Evolutionary conservation across 2,329 filamentous ascomycete species (phyloP).

Genomic region (Mycosphaerella sp.): DNA sequence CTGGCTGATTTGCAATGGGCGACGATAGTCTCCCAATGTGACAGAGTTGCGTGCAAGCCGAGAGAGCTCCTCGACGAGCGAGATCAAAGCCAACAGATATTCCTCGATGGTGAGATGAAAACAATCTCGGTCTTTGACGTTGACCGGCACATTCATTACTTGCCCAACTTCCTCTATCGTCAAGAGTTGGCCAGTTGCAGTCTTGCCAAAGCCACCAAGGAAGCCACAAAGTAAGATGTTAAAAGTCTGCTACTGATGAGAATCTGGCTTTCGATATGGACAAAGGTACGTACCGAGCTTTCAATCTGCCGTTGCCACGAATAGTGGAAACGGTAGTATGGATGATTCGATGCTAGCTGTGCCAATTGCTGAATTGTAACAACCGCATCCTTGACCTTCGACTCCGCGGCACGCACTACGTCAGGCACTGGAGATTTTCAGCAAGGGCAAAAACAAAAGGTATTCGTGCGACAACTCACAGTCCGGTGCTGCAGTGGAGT

Average conservation of each 20-base stretch:
- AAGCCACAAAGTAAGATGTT: slow-evolving; percentile 62
- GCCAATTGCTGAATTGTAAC: slow-evolving; percentile 64
- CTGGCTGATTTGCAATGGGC: slow-evolving; percentile 78
- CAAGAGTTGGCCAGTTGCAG: slow-evolving; percentile 56
- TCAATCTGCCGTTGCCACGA: slow-evolving; percentile 83
- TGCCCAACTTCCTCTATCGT: slow-evolving; percentile 83
- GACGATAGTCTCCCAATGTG: slow-evolving; percentile 77
- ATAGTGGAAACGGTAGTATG: slow-evolving; percentile 96
- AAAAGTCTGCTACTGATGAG: slow-evolving; percentile 42
- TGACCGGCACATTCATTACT: slow-evolving; percentile 81
- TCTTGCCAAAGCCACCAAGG: slow-evolving; percentile 64
- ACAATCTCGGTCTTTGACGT: slow-evolving; percentile 78
- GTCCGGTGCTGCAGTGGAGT: slow-evolving; percentile 69
- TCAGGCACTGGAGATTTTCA: slow-evolving; percentile 50
- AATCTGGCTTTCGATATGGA: slow-evolving; percentile 44
- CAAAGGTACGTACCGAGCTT: slow-evolving; percentile 59
- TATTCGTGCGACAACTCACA: slow-evolving; percentile 42
- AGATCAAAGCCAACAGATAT: slow-evolving; percentile 83
- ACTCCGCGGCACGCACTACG: slow-evolving; percentile 64
- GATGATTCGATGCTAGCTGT: slow-evolving; percentile 70
- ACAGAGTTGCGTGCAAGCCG: slow-evolving; percentile 92
- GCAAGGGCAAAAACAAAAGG: background rate
- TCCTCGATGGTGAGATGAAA: slow-evolving; percentile 98
- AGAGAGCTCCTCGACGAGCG: slow-evolving; percentile 81
- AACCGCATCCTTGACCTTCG: slow-evolving; percentile 65